Percentiles rank a stretch among this genome's conserved stretches.
These are phyloP conservation scores for Chaetomium sp. DNA, from an alignment of 2,329 filamentous ascomycete genomes.

Conservation along the genomic window DNA sequence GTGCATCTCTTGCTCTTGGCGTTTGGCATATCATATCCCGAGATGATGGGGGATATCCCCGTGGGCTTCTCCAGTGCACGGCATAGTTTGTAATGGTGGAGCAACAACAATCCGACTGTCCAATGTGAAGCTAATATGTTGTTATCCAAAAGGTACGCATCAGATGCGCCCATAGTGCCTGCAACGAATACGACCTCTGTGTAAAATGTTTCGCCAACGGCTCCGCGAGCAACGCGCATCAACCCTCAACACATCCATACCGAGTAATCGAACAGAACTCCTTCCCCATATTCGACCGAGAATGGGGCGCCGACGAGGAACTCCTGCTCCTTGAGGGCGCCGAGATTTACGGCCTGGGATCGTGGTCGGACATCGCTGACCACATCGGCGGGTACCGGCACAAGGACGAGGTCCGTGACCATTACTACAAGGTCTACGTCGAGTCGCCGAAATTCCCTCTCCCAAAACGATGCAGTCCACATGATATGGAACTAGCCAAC, in stretches of 20 bases:
- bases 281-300: slow-evolving; percentile 90
- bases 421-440: slow-evolving; percentile 88
- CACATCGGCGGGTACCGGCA: slow-evolving; percentile 94
- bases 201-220: slow-evolving; percentile 91
- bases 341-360: slow-evolving; percentile 93
- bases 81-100: slow-evolving; percentile 19
- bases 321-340: slow-evolving; percentile 89
- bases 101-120: slow-evolving; percentile 10
- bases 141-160: slow-evolving; percentile 74
- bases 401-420: slow-evolving; percentile 93
- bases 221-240: slow-evolving; percentile 77
- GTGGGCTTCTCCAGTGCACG: slow-evolving; percentile 22
- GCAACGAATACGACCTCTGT: slow-evolving; percentile 94
- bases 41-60: neutral
- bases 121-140: slow-evolving; percentile 21
- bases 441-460: slow-evolving; percentile 82
- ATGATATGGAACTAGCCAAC: slow-evolving; percentile 76
- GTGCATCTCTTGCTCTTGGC: slow-evolving; percentile 40
- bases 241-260: slow-evolving; percentile 82
- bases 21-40: neutral
- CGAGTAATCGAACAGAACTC: slow-evolving; percentile 98
- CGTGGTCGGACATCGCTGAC: slow-evolving; percentile 97
- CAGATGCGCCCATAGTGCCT: slow-evolving; percentile 78
- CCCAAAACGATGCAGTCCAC: slow-evolving; percentile 80
- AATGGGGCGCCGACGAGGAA: slow-evolving; percentile 98